Base-by-base conservation (phyloP, 1,284 basidiomycete genomes). In the Moesziomyces aphidis region DNA sequence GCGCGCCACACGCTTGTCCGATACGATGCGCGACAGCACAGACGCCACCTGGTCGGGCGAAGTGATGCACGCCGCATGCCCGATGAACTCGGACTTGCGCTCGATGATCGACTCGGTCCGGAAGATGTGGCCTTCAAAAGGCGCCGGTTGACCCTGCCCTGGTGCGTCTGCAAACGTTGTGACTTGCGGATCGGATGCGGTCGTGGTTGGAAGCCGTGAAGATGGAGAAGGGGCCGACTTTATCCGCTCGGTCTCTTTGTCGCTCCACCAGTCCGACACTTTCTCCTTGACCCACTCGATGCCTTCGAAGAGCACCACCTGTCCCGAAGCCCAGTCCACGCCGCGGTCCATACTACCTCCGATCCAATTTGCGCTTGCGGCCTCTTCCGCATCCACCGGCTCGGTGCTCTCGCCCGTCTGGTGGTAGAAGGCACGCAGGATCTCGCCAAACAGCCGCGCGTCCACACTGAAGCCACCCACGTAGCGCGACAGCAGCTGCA, bases 81-180 rank as follows among this genome's bases (percentile, higher is more conserved):
- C 85, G 45, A 85, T 65, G 59, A 85, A 85, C 45, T 80, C 76
- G 48, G 76, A 79, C 56, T 85, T 85, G 58, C 85, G 76, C 50
- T 85, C 85, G 21, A 69, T 49, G 51, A 85, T 77, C 5, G 79
- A 44, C 17, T 78, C 70, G 24, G 82, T 71, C 36, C 60, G 64
- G n/a, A 77, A 67, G 42, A 84, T 47, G 8, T 42, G 45, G 2
- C 65, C 55, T 26, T 51, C 45, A 28, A 66, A 70, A 0, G 58
- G 47, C 15, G 13, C n/a, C 4, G 50, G 51, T 44, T 55, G 50
- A 13, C 23, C 21, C 19, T 22, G 6, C 9, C 42, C 5, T 1
- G 51, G 10, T 9, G 42, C 28, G 21, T 43, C 43, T 10, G 34
- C 45, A 49, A 50, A 61, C 5, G 47, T 56, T 21, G 59, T 52